Evolutionary conservation across 129 eudicot species (phyloP), one percentile per base, ranked within the genome.

Genomic region (Ambrosia trifida): DNA sequence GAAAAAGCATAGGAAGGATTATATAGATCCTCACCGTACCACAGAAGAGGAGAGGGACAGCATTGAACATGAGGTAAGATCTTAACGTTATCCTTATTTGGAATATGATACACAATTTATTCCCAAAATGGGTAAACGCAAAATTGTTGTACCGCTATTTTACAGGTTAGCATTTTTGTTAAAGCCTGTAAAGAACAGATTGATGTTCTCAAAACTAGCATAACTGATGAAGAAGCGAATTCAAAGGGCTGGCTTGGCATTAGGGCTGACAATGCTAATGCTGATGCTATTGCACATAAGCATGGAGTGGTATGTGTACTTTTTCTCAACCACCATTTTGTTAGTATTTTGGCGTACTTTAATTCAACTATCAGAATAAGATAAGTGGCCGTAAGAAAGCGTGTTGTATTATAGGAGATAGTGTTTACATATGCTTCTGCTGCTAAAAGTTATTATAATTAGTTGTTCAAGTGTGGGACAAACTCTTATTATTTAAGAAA

Each of bases 61-160:
- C 87, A 90, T 94, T 69, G 98, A 94, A 73, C 98, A 94, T 78
- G 98, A 94, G 83, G 98, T 94, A 85, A 78, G 91, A n/a, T 75
- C 53, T 73, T 7, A 49, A 57, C 45, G 19, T 44, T 43, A 14
- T 59, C 70, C 35, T 41, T 4, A 17, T 41, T 43, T 45, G 17
- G 14, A n/a, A 50, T 36, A 19, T 20, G 53, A 63, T 64, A n/a
- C n/a, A 13, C 18, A 9, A 43, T 72, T 49, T 38, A 11, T 19
- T 46, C 41, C 6, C 28, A 16, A 33, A 38, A 54, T 11, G 10
- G 14, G n/a, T n/a, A 20, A 19, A 51, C 11, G 2, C 51, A 58
- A 58, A 58, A 30, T 13, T 30, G 3, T 28, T 58, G 64, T n/a
- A n/a, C n/a, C n/a, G n/a, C n/a, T n/a, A n/a, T n/a, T n/a, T n/a